A percentile compares a stretch with the other conserved stretches of the same genome.
Evolutionary conservation across 768 basidiomycete genomes (phyloP).

Genomic region (Boletus subparvulus): DNA sequence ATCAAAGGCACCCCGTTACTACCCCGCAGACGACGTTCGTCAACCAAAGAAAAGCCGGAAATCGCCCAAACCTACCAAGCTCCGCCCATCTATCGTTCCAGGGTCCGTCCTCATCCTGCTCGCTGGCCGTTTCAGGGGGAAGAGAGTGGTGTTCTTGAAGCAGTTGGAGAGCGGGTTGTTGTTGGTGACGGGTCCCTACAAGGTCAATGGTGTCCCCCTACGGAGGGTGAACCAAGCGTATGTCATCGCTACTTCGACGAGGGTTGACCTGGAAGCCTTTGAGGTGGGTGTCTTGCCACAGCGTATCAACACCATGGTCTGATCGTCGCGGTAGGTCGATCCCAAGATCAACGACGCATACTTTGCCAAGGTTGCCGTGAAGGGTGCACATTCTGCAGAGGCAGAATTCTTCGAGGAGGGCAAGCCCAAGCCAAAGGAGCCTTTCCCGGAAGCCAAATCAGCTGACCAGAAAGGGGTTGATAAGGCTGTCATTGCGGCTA

Average conservation of each 20-base stretch:
- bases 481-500: conserved; percentile 70
- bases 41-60: conserved; percentile 93
- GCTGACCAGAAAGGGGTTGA: conserved; percentile 90
- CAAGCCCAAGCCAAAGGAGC: conserved; percentile 85
- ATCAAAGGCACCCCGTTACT: conserved; percentile 84
- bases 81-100: conserved; percentile 87
- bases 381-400: conserved; percentile 80
- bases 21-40: conserved; percentile 92
- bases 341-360: conserved; percentile 93
- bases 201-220: conserved; percentile 97
- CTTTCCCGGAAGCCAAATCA: conserved; percentile 83
- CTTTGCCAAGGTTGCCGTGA: conserved; percentile 78
- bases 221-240: conserved; percentile 98
- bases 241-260: conserved; percentile 97
- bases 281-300: conserved; percentile 52
- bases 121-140: conserved; percentile 96
- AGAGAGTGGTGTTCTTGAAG: conserved; percentile 98
- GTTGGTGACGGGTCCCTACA: conserved; percentile 96
- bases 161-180: conserved; percentile 89
- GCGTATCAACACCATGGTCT: background rate
- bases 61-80: conserved; percentile 69
- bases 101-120: conserved; percentile 95
- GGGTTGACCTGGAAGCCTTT: conserved; percentile 74
- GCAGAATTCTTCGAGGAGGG: conserved; percentile 96
- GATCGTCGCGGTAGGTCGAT: conserved; percentile 55